A percentile compares a stretch with the other conserved stretches of the same genome.
Conservation (phyloP, 208 protist species). For the Leishmania turanica region DNA sequence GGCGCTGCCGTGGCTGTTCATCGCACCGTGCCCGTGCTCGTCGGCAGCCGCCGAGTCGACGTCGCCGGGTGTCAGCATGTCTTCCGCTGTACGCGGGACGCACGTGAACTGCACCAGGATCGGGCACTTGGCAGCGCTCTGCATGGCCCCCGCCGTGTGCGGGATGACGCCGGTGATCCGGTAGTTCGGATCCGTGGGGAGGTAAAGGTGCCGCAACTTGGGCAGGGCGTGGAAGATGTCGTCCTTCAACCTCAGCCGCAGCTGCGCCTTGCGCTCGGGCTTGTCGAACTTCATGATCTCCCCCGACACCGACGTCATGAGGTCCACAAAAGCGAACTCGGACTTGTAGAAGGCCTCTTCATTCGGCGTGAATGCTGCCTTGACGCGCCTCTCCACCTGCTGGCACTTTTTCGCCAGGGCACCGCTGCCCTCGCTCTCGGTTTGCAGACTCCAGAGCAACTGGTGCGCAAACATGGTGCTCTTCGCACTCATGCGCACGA, state of each 20-base stretch:
- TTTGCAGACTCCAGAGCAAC: slow-evolving; percentile 84
- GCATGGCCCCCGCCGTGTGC: slow-evolving; percentile 81
- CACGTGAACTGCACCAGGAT: slow-evolving; percentile 91
- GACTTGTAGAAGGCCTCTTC: slow-evolving; percentile 57
- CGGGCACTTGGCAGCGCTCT: slow-evolving; percentile 91
- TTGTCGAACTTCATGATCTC: slow-evolving; percentile 84
- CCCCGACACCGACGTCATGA: slow-evolving; percentile 79
- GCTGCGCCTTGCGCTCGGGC: slow-evolving; percentile 69
- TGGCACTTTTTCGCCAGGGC: slow-evolving; percentile 52
- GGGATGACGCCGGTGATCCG: slow-evolving; percentile 78
- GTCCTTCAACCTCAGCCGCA: slow-evolving; percentile 71
- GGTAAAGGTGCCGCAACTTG: slow-evolving; percentile 69
- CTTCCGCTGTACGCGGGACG: slow-evolving; percentile 44
- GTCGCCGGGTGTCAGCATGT: slow-evolving; percentile 35
- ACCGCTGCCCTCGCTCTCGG: slow-evolving; percentile 60
- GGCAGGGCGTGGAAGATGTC: slow-evolving; percentile 60
- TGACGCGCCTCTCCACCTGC: slow-evolving; percentile 39
- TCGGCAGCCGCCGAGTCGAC: slow-evolving; percentile 17
- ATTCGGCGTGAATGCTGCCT: slow-evolving; percentile 42
- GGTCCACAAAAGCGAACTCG: slow-evolving; percentile 83
- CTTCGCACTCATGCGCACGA: slow-evolving; percentile 54
- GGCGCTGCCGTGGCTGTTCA: neutral
- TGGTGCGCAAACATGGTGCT: slow-evolving; percentile 87
- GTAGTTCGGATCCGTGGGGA: slow-evolving; percentile 79
- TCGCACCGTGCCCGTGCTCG: slow-evolving; percentile 25